Percentiles rank a stretch among this genome's conserved stretches.
Conservation (phyloP, 768 basidiomycete genomes). For the Lactifluus piperatus region DNA sequence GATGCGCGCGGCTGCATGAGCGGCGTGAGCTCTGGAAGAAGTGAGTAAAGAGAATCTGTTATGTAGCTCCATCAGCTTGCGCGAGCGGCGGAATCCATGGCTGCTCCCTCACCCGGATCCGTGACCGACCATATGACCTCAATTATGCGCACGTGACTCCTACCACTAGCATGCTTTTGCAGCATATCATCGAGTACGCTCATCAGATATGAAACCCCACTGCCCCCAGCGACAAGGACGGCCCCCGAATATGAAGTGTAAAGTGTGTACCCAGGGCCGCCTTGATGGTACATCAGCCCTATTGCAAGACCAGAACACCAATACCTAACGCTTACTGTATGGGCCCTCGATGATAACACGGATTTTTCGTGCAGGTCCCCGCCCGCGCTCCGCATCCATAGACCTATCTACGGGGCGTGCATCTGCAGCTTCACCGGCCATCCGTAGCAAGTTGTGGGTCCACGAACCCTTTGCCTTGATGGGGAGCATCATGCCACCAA, state of each 20-base stretch:
- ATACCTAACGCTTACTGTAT: slow-evolving; percentile 30
- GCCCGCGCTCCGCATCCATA: slow-evolving; percentile 6
- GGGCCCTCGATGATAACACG: slow-evolving; percentile 46
- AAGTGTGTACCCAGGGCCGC: slow-evolving; percentile 39
- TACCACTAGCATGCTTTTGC: slow-evolving; percentile 28
- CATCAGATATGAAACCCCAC: slow-evolving; percentile 51
- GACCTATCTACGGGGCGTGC: slow-evolving; percentile 22
- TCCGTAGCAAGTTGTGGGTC: slow-evolving; percentile 37
- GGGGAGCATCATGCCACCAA: slow-evolving; percentile 41
- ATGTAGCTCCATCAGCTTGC: slow-evolving; percentile 18
- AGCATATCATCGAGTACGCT: slow-evolving; percentile 45
- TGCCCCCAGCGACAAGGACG: slow-evolving; percentile 50
- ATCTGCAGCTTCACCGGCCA: slow-evolving; percentile 32
- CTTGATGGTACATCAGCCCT: slow-evolving; percentile 22
- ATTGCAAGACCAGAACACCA: neutral
- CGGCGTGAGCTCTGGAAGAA: slow-evolving; percentile 31
- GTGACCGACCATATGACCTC: slow-evolving; percentile 48
- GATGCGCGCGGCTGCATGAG: slow-evolving; percentile 30
- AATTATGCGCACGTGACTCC: slow-evolving; percentile 35
- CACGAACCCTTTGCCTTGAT: slow-evolving; percentile 44
- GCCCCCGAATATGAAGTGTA: slow-evolving; percentile 43
- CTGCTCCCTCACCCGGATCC: slow-evolving; percentile 32
- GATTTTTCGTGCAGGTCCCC: slow-evolving; percentile 21
- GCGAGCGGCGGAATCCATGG: slow-evolving; percentile 13
- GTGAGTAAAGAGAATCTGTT: slow-evolving; percentile 30